These are phyloP conservation scores for Cetraspora pellucida DNA, from an alignment of 192 early-diverging fungal species.

Conservation along the genomic window DNA sequence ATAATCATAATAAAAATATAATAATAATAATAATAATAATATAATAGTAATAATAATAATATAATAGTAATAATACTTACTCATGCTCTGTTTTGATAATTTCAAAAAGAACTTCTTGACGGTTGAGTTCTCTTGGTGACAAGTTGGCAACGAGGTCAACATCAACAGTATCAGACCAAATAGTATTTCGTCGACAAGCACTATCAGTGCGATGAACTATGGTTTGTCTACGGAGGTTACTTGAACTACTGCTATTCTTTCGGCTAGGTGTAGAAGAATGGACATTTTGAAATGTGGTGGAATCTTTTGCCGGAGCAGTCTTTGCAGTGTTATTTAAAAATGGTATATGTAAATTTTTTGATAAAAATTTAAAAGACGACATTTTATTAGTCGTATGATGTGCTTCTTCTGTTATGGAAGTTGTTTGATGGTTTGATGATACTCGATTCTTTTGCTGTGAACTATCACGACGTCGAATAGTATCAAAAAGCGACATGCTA, in stretches of 20 bases:
- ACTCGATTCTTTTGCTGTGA: conserved; percentile 13
- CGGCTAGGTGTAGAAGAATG: background rate
- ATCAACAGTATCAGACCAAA: conserved; percentile 35
- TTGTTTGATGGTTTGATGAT: conserved; percentile 2
- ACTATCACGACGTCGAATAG: background rate
- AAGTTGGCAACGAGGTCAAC: conserved; percentile 37
- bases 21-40: background rate
- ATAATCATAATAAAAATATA: too few relatives aligned
- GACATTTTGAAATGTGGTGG: background rate
- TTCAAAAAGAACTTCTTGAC: conserved; percentile 85
- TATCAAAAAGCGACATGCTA: background rate
- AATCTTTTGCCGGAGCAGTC: conserved; percentile 28
- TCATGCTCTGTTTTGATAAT: conserved; percentile 70
- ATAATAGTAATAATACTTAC: conserved; percentile 12
- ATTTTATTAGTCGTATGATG: conserved; percentile 15
- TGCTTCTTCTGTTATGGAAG: background rate
- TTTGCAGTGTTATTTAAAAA: conserved; percentile 27
- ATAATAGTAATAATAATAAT: background rate
- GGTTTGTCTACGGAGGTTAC: background rate
- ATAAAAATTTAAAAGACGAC: background rate
- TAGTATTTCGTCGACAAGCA: conserved; percentile 19
- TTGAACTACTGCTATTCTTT: background rate
- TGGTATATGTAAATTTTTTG: conserved; percentile 26
- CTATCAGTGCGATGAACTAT: conserved; percentile 24
- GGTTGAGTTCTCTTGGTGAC: conserved; percentile 61